Evolutionary conservation across 495 filamentous ascomycete genomes (phyloP).

Genomic region (Penicillium herquei): DNA sequence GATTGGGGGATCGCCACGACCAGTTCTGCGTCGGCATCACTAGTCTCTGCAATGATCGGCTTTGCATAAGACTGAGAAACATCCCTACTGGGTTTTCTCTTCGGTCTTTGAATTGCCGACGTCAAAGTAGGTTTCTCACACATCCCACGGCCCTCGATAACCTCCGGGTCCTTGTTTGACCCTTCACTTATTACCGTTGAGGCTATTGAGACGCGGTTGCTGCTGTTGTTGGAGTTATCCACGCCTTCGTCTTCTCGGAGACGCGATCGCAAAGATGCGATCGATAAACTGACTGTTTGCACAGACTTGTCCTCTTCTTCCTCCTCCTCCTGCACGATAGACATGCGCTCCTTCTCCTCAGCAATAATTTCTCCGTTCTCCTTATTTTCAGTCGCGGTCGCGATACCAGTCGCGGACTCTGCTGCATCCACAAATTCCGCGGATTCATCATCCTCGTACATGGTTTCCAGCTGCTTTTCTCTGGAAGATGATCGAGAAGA

Average conservation of each 20-base stretch:
- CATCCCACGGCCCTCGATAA: slow-evolving; percentile 39
- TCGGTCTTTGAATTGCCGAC: slow-evolving; percentile 33
- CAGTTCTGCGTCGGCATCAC: slow-evolving; percentile 18
- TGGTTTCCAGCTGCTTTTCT: slow-evolving; percentile 41
- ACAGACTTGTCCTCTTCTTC: slow-evolving; percentile 9
- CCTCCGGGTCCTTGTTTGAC: slow-evolving; percentile 23
- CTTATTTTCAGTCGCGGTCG: slow-evolving; percentile 20
- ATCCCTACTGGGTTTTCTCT: slow-evolving; percentile 33
- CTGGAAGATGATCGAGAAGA: slow-evolving; percentile 20
- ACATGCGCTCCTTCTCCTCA: slow-evolving; percentile 22
- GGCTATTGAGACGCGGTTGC: slow-evolving; percentile 19
- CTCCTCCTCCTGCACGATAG: slow-evolving; percentile 25
- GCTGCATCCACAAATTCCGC: slow-evolving; percentile 28
- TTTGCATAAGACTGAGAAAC: slow-evolving; percentile 21
- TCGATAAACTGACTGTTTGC: slow-evolving; percentile 19
- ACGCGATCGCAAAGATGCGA: slow-evolving; percentile 22
- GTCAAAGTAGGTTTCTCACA: slow-evolving; percentile 33
- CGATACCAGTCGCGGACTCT: slow-evolving; percentile 21
- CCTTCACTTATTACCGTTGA: slow-evolving; percentile 23
- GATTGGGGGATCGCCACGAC: slow-evolving; percentile 19
- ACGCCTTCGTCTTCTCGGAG: slow-evolving; percentile 17
- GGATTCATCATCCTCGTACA: slow-evolving; percentile 43
- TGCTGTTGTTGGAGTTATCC: slow-evolving; percentile 21
- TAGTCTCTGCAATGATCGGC: slow-evolving; percentile 28
- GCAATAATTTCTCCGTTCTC: slow-evolving; percentile 6